Base-by-base conservation (phyloP, 495 filamentous ascomycete species). In the Penicilliopsis zonata region DNA sequence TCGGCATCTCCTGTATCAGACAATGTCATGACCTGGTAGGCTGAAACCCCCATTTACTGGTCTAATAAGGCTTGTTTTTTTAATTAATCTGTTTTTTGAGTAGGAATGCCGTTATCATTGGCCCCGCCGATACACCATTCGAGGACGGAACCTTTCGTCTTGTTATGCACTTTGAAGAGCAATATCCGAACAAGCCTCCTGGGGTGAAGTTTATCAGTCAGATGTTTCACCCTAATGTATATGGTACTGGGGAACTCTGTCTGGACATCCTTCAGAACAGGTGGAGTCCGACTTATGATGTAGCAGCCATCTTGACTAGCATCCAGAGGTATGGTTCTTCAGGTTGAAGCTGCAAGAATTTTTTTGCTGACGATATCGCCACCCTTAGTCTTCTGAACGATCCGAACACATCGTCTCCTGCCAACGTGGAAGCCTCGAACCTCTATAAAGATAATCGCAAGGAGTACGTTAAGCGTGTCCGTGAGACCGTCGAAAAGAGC, bases 141-240 rank as follows among this genome's bases (percentile, higher is more conserved):
- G 90, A 98, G 61, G 90, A 98, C 62, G 90, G 90, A 30, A 98
- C 92, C 6, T 98, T 98, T 55, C 71, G 87, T 28, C 74, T 98
- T 5, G 87, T 96, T 30, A 96, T 98, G 90, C 86, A 95, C 46
- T 98, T 98, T 38, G 90, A 96, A 50, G 90, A 98, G 50, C 84
- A 90, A 38, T 98, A 98, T 46, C 90, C 90, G 9, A 98, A 96
- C 61, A 96, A 96, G 51, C 90, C 90, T 1, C 90, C 90, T 0
- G 82, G 84, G 2, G 90, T 96, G 53, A 96, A 96, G 51, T 98
- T 98, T 54, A 93, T 96, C 58, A 93, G 84, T 55, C 74, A 86
- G 47, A 98, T 98, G 90, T 98, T 98, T 59, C 90, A 98, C 47
- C 90, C 90, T 2, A 98, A 98, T 44, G 90, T 98, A 18, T 98